These are phyloP conservation scores for Quercus rubra DNA, from an alignment of 306 rosid species.

Conservation along the genomic window DNA sequence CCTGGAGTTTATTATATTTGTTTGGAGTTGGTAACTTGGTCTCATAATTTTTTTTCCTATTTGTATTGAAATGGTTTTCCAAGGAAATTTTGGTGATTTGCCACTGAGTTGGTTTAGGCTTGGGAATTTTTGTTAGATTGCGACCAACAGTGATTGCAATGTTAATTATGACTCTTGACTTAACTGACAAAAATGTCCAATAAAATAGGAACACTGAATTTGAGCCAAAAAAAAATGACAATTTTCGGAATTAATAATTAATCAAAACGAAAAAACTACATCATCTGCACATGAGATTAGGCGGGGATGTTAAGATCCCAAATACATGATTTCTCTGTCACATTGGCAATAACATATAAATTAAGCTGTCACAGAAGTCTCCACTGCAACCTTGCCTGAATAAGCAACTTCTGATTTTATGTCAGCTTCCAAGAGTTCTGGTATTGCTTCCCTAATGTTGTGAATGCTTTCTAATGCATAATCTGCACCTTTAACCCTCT, in stretches of 20 bases:
- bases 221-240: not conserved
- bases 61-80: too few species aligned
- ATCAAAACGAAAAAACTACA: slow-evolving; percentile 32
- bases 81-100: too few species aligned
- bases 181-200: not conserved
- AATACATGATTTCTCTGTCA: not conserved
- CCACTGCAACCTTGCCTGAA: slow-evolving; percentile 70
- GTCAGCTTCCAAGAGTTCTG: slow-evolving; percentile 80
- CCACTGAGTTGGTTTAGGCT: too few species aligned
- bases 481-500: slow-evolving; percentile 89
- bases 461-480: slow-evolving; percentile 92
- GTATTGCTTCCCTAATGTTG: slow-evolving; percentile 85
- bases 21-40: too few species aligned
- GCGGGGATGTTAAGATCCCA: slow-evolving; percentile 6
- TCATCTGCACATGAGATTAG: slow-evolving; percentile 21
- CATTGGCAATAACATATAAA: not conserved
- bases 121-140: too few species aligned
- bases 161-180: not conserved
- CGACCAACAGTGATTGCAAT: not conserved
- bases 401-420: slow-evolving; percentile 64
- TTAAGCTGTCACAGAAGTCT: slow-evolving; percentile 84
- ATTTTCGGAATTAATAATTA: not conserved
- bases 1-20: too few species aligned
- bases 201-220: not conserved
- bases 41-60: too few species aligned